These are phyloP conservation scores for Rhododendron simsii DNA, from an alignment of 148 eudicot species.

Conservation along the genomic window DNA sequence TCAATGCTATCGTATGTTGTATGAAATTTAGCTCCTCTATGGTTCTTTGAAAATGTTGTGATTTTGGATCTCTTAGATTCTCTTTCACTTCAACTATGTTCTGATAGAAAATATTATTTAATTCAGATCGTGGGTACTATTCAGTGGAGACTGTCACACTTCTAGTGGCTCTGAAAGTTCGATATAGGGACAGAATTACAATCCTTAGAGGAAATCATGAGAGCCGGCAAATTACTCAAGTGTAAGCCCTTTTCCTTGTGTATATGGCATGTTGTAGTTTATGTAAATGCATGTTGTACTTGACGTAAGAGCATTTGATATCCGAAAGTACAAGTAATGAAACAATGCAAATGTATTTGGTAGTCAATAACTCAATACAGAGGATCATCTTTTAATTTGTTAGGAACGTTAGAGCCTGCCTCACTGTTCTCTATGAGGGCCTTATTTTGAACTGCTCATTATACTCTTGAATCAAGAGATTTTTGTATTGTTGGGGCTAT, in stretches of 20 bases:
- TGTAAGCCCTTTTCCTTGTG: slow-evolving; percentile 40
- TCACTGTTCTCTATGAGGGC: not conserved
- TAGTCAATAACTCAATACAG: not conserved
- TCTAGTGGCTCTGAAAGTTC: slow-evolving; percentile 91
- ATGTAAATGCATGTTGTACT: not conserved
- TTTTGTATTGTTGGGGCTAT: not conserved
- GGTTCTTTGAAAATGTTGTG: not conserved
- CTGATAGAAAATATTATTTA: not conserved
- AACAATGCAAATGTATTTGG: not conserved
- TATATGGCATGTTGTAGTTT: not conserved
- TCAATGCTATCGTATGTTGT: not conserved
- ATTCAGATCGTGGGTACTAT: slow-evolving; percentile 90
- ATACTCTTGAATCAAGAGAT: not conserved
- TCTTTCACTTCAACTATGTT: not conserved
- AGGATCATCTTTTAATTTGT: not conserved
- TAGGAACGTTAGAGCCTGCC: not conserved
- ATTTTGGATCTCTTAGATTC: not conserved
- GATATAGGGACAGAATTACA: slow-evolving; percentile 89
- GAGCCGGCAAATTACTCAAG: slow-evolving; percentile 97
- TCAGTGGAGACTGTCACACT: slow-evolving; percentile 93
- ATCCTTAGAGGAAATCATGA: slow-evolving; percentile 96
- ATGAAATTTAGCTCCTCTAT: not conserved
- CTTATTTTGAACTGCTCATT: not conserved
- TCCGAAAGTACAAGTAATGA: not conserved
- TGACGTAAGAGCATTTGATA: not conserved